Base-by-base conservation (phyloP, 2,329 filamentous ascomycete genomes). In the Juglanconis oblonga region DNA sequence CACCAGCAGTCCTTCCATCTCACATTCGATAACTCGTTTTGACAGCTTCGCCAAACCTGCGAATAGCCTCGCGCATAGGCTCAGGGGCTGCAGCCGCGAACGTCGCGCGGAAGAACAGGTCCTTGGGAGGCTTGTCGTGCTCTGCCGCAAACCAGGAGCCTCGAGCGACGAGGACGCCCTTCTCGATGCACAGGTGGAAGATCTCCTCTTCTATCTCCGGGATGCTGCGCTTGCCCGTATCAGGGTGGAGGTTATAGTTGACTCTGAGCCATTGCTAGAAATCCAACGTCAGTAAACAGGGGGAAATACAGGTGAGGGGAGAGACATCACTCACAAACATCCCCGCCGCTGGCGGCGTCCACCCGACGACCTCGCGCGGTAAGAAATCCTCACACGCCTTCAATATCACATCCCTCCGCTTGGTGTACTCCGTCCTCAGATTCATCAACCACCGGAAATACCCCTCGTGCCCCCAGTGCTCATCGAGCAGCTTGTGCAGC, bases 131-230 rank as follows among this genome's bases (percentile, higher is more conserved):
- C 69, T 78, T 80, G 52, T 84, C 80, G 48, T 81, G 83, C 71
- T 95, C 89, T 1, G 93, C 90, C 61, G 86, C 83, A 81, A 98
- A 99, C 93, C 93, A 99, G 52, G 88, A 93, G 3, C 95, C 95
- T 52, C 90, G 84, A 61, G 90, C 92, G 2, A 95, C 81, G 50
- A 99, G 81, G 4, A 95, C 91, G 29, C 91, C 89, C 67, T 89
- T 84, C 3, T 87, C 83, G 58, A 97, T 88, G 64, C 87, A 87
- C 0, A 83, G 80, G 67, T 90, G 75, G 79, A 97, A 98, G 49
- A 99, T 92, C 58, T 90, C 86, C 67, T 97, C 88, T 74, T 99
- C 95, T 47, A 99, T 81, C 40, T 85, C 85, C 31, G 84, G 72
- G 51, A 91, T 77, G 52, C 74, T 77, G 64, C 81, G 83, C 13